Conservation (phyloP, 495 filamentous ascomycete species). For the Cudoniella acicularis region DNA sequence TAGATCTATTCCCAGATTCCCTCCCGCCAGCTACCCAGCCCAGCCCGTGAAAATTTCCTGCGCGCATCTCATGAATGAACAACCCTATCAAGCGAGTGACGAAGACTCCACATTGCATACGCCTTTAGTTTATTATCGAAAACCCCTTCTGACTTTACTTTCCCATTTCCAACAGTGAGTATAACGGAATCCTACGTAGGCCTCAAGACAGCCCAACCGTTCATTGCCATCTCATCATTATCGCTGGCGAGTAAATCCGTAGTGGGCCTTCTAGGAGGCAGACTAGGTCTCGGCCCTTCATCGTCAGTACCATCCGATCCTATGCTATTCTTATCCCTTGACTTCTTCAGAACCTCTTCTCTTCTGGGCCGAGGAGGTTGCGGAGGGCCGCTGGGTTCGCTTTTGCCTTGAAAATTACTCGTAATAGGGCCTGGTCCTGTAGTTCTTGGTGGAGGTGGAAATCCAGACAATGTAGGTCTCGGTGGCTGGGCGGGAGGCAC, state of each 20-base stretch:
- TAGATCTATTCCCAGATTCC: no score
- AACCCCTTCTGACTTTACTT: no score
- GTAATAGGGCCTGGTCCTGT: background rate
- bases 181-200: no score
- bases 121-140: no score
- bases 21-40: no score
- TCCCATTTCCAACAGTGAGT: no score
- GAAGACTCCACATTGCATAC: no score
- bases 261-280: constrained; percentile 20
- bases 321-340: background rate
- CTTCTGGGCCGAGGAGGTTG: constrained; percentile 16
- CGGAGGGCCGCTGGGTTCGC: constrained; percentile 1
- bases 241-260: constrained; percentile 22
- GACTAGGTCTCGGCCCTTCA: constrained; percentile 12
- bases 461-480: no score
- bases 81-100: no score
- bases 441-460: constrained; percentile 14
- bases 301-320: constrained; percentile 8
- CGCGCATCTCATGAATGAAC: no score
- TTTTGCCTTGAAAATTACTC: background rate
- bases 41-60: no score
- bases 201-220: constrained; percentile 9
- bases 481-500: background rate
- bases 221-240: background rate
- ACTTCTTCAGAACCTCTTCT: constrained; percentile 1